Base-by-base conservation (phyloP, 1,284 basidiomycete genomes). In the Cryptococcus wingfieldii region DNA sequence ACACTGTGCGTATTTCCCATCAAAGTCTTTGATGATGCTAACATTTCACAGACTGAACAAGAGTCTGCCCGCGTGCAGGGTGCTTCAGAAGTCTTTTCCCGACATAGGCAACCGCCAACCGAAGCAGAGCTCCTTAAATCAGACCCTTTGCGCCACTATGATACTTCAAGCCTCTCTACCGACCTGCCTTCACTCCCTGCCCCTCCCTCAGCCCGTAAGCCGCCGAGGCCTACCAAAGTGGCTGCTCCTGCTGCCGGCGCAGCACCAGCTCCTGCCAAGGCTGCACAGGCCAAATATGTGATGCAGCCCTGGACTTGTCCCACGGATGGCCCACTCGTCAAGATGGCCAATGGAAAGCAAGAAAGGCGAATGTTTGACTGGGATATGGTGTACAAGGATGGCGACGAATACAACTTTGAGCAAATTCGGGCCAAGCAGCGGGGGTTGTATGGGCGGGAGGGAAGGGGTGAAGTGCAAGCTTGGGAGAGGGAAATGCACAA, bases 111-210 rank as follows among this genome's bases (percentile, higher is more conserved):
- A 38, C 68, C 70, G 0, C 67, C 68, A 0, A 69, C 71, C 9
- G 80, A 81, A 58, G 76, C 79, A 3, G 80, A 82, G 50, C 58
- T 74, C 2, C 79, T 85, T 23, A 83, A 82, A 47, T 74, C 78
- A 18, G 80, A 83, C 60, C 85, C 84, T 9, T 79, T 84, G 62
- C 82, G 82, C 64, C 81, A 83, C 64, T 68, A 64, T 61, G 65
- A 71, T 60, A 66, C 68, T 53, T 59, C 62, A 14, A 48, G 55
- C 19, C 25, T 75, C 7, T 65, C 68, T 8, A 64, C 62, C 13
- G 52, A 63, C 13, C 50, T 66, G 10, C 63, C 65, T 1, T 52
- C 64, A 4, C 59, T 72, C 10, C 72, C 67, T 27, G 63, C 65
- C 5, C 70, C 69, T 1, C 63, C 68, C 2, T 64, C 58, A 1